phyloP scores from a whole-genome alignment of 2,329 filamentous ascomycete species.

The Exophiala sp. region DNA sequence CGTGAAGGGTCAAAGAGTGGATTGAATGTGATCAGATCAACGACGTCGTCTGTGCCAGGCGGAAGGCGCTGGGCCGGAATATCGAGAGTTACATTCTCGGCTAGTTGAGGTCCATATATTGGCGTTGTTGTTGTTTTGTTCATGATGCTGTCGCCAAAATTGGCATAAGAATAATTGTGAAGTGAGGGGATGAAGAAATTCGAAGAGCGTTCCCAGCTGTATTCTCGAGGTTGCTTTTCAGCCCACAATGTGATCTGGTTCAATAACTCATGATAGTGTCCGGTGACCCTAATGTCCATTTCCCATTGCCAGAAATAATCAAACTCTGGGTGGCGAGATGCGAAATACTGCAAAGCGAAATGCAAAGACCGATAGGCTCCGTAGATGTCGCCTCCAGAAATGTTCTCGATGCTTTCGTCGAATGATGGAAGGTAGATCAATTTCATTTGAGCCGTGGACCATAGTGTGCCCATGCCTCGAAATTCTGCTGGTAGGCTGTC shows the following conservation, averaged over 20 bases:
- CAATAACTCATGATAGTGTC: slow-evolving; percentile 70
- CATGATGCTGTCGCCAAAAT: slow-evolving; percentile 15
- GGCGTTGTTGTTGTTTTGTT: slow-evolving; percentile 13
- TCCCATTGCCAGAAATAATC: slow-evolving; percentile 69
- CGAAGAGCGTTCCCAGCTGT: slow-evolving; percentile 73
- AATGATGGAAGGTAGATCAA: slow-evolving; percentile 27
- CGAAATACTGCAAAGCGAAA: slow-evolving; percentile 62
- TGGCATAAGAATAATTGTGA: slow-evolving; percentile 21
- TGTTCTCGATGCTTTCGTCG: slow-evolving; percentile 30
- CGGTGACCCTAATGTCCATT: slow-evolving; percentile 64
- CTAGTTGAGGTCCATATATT: slow-evolving; percentile 24
- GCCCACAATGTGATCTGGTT: slow-evolving; percentile 65
- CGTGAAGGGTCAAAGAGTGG: slow-evolving; percentile 69
- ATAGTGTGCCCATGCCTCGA: slow-evolving; percentile 36
- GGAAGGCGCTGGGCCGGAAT: slow-evolving; percentile 18
- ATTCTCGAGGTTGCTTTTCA: slow-evolving; percentile 62
- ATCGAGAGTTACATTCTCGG: slow-evolving; percentile 12
- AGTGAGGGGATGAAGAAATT: slow-evolving; percentile 69
- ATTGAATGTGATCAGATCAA: slow-evolving; percentile 74
- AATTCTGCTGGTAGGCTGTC: slow-evolving; percentile 34
- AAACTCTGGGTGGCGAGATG: slow-evolving; percentile 61
- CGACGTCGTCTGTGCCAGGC: slow-evolving; percentile 51
- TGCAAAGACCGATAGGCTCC: slow-evolving; percentile 58
- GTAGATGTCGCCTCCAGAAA: slow-evolving; percentile 29
- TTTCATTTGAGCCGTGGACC: slow-evolving; percentile 29